Conservation (phyloP, 2,329 filamentous ascomycete genomes). For the Achaetomium macrosporum region DNA sequence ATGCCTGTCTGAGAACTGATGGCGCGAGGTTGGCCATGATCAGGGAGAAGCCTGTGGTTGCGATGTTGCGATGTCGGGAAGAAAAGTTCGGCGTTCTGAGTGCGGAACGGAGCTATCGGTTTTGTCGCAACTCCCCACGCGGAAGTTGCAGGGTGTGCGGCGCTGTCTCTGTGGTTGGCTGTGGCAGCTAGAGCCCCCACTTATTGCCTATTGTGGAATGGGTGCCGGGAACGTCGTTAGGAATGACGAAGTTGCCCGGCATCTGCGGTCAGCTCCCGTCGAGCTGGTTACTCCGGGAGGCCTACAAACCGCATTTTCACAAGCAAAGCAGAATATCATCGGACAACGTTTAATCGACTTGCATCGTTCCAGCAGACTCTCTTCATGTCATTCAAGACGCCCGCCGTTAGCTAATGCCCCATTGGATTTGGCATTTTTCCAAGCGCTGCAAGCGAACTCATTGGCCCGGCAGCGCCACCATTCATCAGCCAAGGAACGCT, state of each 20-base stretch:
- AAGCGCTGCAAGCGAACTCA: background rate
- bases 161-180: background rate
- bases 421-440: background rate
- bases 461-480: conserved; percentile 17
- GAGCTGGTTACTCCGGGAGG: too few species aligned
- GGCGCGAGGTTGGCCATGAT: conserved; percentile 62
- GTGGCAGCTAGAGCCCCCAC: background rate
- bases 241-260: too few species aligned
- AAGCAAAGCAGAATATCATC: too few species aligned
- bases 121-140: conserved; percentile 11
- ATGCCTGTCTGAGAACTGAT: conserved; percentile 68
- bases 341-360: too few species aligned
- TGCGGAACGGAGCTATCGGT: conserved; percentile 18
- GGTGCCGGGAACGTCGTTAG: background rate
- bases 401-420: background rate
- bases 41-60: background rate
- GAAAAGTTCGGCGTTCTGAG: conserved; percentile 9
- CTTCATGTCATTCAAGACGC: too few species aligned
- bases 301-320: too few species aligned
- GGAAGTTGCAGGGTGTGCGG: background rate
- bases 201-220: conserved; percentile 11
- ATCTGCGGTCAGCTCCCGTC: too few species aligned
- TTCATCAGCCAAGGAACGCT: conserved; percentile 19
- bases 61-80: conserved; percentile 7
- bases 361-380: too few species aligned